Evolutionary conservation across 768 basidiomycete species (phyloP), one percentile per base, ranked within the genome.

Genomic region (Agrocybe pediades): DNA sequence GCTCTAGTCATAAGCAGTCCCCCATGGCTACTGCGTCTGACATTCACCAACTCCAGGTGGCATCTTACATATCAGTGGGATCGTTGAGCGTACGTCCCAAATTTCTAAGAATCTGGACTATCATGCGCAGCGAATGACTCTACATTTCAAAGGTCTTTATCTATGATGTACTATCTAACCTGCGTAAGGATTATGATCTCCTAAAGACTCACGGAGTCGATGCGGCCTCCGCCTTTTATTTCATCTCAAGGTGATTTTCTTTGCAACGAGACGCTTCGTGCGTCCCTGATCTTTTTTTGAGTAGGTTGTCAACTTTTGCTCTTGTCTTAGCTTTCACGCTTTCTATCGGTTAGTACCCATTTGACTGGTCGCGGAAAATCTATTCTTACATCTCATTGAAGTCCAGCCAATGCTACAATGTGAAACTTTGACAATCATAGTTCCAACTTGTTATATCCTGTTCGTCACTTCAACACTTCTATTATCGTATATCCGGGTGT

Each of bases 401-500:
- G n/a, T n/a, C 6, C 9, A 27, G 9, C 24, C 6, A 24, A 21
- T 3, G 45, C 27, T 29, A 17, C 11, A 23, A 29, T 36, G n/a
- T 23, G 24, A 13, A 17, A 25, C 46, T 45, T 40, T 11, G 20
- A 36, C 7, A 53, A 41, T 19, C 17, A 1, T 40, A 23, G 20
- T 30, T 46, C 2, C 26, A 41, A 16, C 24, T 46, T 26, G 30
- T 17, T 53, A 46, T 19, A 53, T 40, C 20, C 7, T 53, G 7
- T 53, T 53, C 52, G 46, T 46, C 36, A n/a, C 52, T 16, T 46
- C 52, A 16, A 50, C 47, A 8, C 24, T 49, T 29, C 30, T 55
- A 11, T 41, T 55, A 9, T 43, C 54, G 4, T 55, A 49, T 36
- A 49, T 53, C 52, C 30, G 52, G 9, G 52, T 53, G 26, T 47